These are phyloP conservation scores for Daldinia concentrica DNA, from an alignment of 495 filamentous ascomycete species.

Conservation along the genomic window DNA sequence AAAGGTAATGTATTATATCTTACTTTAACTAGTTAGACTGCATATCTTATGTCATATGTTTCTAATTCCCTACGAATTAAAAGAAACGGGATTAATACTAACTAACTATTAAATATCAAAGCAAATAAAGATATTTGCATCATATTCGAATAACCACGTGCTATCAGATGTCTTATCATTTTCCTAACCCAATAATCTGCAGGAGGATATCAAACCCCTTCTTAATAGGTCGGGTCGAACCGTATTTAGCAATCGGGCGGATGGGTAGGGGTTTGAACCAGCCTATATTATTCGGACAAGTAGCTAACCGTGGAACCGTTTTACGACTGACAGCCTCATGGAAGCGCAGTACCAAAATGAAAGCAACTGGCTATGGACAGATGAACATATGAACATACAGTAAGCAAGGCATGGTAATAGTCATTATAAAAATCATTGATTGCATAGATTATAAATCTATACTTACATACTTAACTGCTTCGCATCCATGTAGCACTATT, in stretches of 20 bases:
- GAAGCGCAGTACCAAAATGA: background rate
- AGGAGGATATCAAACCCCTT: conserved; percentile 23
- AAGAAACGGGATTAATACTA: background rate
- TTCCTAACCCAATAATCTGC: conserved; percentile 7
- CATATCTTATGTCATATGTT: background rate
- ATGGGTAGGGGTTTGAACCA: background rate
- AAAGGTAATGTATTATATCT: background rate
- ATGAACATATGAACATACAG: background rate
- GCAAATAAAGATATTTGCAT: conserved; percentile 9
- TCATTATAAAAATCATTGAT: background rate
- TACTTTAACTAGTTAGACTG: background rate
- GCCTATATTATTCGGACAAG: background rate
- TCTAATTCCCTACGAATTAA: background rate
- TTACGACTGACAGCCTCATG: background rate
- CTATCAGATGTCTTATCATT: conserved; percentile 9
- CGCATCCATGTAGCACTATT: background rate
- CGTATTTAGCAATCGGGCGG: conserved; percentile 1
- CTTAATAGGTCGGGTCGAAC: conserved; percentile 15
- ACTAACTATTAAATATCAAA: background rate
- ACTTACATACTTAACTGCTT: background rate
- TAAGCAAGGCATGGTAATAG: background rate
- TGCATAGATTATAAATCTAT: conserved; percentile 13
- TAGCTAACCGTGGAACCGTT: background rate
- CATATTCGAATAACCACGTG: conserved; percentile 16
- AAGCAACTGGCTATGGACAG: background rate